Conservation (phyloP, 805 yeast genomes). For the Hanseniaspora meyeri region DNA sequence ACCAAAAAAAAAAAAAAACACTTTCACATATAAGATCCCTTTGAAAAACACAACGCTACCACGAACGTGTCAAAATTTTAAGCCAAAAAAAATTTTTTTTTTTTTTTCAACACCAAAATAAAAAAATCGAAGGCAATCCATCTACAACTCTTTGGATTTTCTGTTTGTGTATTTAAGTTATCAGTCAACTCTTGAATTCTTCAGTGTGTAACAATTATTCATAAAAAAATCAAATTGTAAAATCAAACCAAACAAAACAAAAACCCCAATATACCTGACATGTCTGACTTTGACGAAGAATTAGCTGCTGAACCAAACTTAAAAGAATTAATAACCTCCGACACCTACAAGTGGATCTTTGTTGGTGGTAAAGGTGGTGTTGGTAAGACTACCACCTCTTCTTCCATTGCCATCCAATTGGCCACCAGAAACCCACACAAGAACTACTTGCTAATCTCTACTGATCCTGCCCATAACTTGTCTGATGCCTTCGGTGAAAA, state of each 20-base stretch:
- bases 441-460: constrained; percentile 77
- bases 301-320: constrained; percentile 60
- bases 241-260: background rate
- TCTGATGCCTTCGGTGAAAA: constrained; percentile 98
- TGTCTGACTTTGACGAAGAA: constrained; percentile 30
- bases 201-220: too few relatives aligned
- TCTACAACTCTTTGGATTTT: too few relatives aligned
- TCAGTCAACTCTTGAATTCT: too few relatives aligned
- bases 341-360: constrained; percentile 82
- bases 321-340: constrained; percentile 52
- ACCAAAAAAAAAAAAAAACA: too few relatives aligned
- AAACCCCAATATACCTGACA: background rate
- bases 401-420: constrained; percentile 86
- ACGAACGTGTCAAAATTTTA: background rate
- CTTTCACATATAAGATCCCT: background rate
- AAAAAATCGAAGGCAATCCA: background rate
- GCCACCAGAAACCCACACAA: constrained; percentile 71
- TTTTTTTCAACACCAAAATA: background rate
- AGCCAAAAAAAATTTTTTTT: background rate
- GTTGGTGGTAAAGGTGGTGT: constrained; percentile 99
- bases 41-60: background rate
- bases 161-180: background rate
- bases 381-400: constrained; percentile 95
- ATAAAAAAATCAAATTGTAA: too few relatives aligned
- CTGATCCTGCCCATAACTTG: constrained; percentile 97